Evolutionary conservation across 1,139 yeast genomes (phyloP).

Genomic region (Suhomyces bribrorum): DNA sequence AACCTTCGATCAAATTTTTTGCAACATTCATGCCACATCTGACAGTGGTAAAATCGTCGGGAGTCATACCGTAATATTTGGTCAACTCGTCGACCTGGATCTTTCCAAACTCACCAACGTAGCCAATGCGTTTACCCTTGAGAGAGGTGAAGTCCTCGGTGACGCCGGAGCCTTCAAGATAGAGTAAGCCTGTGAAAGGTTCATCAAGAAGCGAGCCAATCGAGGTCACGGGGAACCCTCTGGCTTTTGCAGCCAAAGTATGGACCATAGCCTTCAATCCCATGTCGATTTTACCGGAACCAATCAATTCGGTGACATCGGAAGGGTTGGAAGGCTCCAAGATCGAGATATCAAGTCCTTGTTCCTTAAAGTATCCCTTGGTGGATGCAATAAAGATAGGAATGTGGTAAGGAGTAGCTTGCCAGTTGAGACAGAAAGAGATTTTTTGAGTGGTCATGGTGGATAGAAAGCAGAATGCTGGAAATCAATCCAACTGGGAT

Average conservation of each 20-base stretch:
- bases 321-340: conserved; percentile 61
- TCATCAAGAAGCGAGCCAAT: conserved; percentile 58
- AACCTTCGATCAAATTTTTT: conserved; percentile 54
- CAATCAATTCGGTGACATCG: conserved; percentile 59
- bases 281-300: conserved; percentile 59
- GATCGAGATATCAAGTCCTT: conserved; percentile 53
- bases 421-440: conserved; percentile 58
- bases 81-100: conserved; percentile 59
- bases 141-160: conserved; percentile 52
- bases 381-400: conserved; percentile 54
- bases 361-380: conserved; percentile 53
- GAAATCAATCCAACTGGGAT: background rate
- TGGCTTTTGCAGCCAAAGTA: conserved; percentile 60
- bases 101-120: conserved; percentile 62
- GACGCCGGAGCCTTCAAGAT: conserved; percentile 53
- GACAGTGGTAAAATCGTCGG: conserved; percentile 58
- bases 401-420: conserved; percentile 58
- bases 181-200: conserved; percentile 58
- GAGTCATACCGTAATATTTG: conserved; percentile 56
- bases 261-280: conserved; percentile 65
- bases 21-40: conserved; percentile 65
- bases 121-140: conserved; percentile 56
- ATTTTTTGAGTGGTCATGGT: conserved; percentile 45
- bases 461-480: background rate
- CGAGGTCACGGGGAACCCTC: conserved; percentile 59